A percentile compares a stretch with the other conserved stretches of the same genome.
These are phyloP conservation scores for Voacanga thouarsii DNA, from an alignment of 257 asterid genomes.

Conservation along the genomic window DNA sequence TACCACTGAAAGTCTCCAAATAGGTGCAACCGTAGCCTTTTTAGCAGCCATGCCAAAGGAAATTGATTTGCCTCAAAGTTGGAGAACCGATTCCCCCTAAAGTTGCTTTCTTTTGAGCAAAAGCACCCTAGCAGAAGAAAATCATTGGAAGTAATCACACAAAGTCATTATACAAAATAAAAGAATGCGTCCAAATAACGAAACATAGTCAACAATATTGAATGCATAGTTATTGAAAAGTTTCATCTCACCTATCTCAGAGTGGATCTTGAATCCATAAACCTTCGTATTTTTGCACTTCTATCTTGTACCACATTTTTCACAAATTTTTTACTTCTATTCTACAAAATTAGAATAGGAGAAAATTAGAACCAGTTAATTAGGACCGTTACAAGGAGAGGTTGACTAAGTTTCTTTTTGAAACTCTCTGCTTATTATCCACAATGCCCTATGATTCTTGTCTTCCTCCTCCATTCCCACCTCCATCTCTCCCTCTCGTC, in stretches of 20 bases:
- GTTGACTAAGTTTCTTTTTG: slow-evolving; percentile 38
- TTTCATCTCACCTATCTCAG: slow-evolving; percentile 62
- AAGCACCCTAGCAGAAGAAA: slow-evolving; percentile 56
- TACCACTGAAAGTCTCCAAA: slow-evolving; percentile 49
- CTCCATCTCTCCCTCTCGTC: too few species aligned
- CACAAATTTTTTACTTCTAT: slow-evolving; percentile 45
- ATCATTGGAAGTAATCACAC: background rate
- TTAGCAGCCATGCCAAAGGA: slow-evolving; percentile 71
- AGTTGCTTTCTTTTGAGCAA: slow-evolving; percentile 71
- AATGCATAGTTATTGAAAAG: background rate
- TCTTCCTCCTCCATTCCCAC: too few species aligned
- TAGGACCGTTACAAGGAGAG: background rate
- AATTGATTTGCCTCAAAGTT: slow-evolving; percentile 21
- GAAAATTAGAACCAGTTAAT: slow-evolving; percentile 12
- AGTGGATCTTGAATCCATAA: slow-evolving; percentile 63
- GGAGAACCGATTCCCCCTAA: slow-evolving; percentile 51
- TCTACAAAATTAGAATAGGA: slow-evolving; percentile 38
- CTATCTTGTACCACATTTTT: slow-evolving; percentile 54
- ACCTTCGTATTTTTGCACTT: slow-evolving; percentile 40
- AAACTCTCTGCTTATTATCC: slow-evolving; percentile 58
- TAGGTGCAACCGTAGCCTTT: slow-evolving; percentile 69
- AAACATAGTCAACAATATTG: background rate
- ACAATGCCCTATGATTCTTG: too few species aligned
- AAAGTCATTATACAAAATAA: background rate
- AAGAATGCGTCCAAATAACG: background rate